These are phyloP conservation scores for Penicillium canariense DNA, from an alignment of 495 filamentous ascomycete species.

Conservation along the genomic window DNA sequence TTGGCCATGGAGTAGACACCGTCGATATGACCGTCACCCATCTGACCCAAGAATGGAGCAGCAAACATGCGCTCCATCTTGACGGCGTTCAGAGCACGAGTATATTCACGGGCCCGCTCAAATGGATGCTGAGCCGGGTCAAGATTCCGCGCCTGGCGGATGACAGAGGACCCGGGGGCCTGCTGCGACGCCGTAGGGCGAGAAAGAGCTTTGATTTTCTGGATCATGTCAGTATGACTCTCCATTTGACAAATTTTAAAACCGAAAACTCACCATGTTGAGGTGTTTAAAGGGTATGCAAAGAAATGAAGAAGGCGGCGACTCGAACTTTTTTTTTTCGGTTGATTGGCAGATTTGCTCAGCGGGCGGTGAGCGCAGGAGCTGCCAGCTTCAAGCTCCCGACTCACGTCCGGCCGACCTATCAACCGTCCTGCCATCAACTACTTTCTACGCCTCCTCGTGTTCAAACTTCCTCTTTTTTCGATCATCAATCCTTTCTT, in stretches of 20 bases:
- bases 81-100: constrained; percentile 81
- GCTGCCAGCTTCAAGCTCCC: constrained; percentile 37
- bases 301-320: constrained; percentile 13
- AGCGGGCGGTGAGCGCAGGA: constrained; percentile 30
- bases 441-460: constrained; percentile 7
- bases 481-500: neutral
- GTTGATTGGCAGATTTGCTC: constrained; percentile 32
- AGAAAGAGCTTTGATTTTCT: constrained; percentile 94
- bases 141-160: constrained; percentile 78
- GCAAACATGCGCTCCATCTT: constrained; percentile 97
- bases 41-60: constrained; percentile 82
- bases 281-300: constrained; percentile 8
- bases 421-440: constrained; percentile 24
- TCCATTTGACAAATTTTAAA: neutral
- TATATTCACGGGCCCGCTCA: constrained; percentile 90
- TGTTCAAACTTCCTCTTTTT: constrained; percentile 1
- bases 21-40: constrained; percentile 90
- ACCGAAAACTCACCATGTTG: constrained; percentile 25
- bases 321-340: constrained; percentile 34
- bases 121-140: constrained; percentile 94
- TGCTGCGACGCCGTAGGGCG: constrained; percentile 74
- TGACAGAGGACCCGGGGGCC: constrained; percentile 71
- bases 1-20: constrained; percentile 79
- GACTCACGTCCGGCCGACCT: constrained; percentile 18
- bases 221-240: constrained; percentile 8